Percentiles rank a stretch among this genome's conserved stretches.
These are phyloP conservation scores for Trametes villosa DNA, from an alignment of 768 basidiomycete genomes.

Conservation along the genomic window DNA sequence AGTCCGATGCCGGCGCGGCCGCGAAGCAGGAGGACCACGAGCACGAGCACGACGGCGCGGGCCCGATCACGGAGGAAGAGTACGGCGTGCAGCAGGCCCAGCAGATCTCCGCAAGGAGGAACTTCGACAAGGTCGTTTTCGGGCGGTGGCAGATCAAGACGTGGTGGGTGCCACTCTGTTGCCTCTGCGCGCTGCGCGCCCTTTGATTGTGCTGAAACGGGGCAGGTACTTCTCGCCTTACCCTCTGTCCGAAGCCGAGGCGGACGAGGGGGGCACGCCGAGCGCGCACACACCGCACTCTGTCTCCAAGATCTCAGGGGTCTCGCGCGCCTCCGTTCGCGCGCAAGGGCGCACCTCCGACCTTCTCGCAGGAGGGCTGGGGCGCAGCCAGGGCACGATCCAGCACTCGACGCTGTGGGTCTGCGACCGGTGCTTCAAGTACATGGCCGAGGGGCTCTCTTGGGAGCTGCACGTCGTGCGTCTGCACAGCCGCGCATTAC, in stretches of 20 bases:
- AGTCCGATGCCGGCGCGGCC: conserved; percentile 8
- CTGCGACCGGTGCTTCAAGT: conserved; percentile 96
- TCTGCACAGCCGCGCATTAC: conserved; percentile 13
- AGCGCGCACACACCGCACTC: conserved; percentile 21
- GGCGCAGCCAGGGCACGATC: conserved; percentile 46
- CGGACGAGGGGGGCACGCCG: conserved; percentile 50
- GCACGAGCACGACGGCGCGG: conserved; percentile 2
- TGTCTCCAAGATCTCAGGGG: conserved; percentile 46
- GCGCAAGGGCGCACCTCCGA: conserved; percentile 79
- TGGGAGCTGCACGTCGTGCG: conserved; percentile 76
- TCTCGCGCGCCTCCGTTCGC: conserved; percentile 53
- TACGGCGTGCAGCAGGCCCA: conserved; percentile 70
- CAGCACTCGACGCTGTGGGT: conserved; percentile 73
- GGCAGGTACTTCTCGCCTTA: conserved; percentile 94
- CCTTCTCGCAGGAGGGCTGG: conserved; percentile 65
- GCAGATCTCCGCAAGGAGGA: conserved; percentile 69
- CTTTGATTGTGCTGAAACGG: not conserved
- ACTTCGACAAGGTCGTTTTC: conserved; percentile 87
- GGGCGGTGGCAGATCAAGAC: conserved; percentile 87
- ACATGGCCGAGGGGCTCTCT: conserved; percentile 74
- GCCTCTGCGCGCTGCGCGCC: not conserved
- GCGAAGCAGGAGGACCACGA: conserved; percentile 16
- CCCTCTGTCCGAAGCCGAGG: conserved; percentile 72
- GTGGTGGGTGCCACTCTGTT: conserved; percentile 64
- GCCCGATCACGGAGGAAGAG: conserved; percentile 65